Evolutionary conservation across 164 flowering plant species (phyloP).

Genomic region (Cinnamomum micranthum): DNA sequence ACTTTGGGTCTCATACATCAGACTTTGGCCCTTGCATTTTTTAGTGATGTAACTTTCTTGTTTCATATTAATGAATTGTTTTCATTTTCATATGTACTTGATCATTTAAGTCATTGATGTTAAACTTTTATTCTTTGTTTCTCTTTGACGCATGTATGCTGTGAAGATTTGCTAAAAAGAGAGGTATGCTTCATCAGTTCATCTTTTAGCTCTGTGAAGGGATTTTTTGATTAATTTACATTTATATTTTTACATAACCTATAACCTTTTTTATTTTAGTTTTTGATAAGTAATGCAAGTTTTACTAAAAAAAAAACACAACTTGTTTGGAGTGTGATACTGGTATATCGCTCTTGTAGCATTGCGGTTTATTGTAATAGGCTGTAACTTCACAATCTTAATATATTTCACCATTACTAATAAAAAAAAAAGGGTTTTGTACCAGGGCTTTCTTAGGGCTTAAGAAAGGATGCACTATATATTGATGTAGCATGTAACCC

Average conservation of each 20-base stretch:
- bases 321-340: not conserved
- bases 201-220: constrained; percentile 9
- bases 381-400: no score
- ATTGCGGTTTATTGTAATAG: no score
- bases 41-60: no score
- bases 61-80: no score
- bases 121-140: constrained; percentile 19
- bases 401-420: no score
- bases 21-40: no score
- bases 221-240: not conserved
- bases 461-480: no score
- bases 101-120: not conserved
- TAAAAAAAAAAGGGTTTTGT: no score
- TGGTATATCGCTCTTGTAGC: no score
- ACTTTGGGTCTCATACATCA: no score
- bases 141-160: constrained; percentile 13
- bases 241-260: not conserved
- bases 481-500: no score
- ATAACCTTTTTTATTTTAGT: not conserved
- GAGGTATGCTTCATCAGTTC: constrained; percentile 48
- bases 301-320: not conserved
- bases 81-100: not conserved
- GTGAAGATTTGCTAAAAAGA: constrained; percentile 75
- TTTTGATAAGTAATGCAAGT: not conserved
- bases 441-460: no score